These are phyloP conservation scores for Sarcodon aspratus DNA, from an alignment of 768 basidiomycete species.

Conservation along the genomic window DNA sequence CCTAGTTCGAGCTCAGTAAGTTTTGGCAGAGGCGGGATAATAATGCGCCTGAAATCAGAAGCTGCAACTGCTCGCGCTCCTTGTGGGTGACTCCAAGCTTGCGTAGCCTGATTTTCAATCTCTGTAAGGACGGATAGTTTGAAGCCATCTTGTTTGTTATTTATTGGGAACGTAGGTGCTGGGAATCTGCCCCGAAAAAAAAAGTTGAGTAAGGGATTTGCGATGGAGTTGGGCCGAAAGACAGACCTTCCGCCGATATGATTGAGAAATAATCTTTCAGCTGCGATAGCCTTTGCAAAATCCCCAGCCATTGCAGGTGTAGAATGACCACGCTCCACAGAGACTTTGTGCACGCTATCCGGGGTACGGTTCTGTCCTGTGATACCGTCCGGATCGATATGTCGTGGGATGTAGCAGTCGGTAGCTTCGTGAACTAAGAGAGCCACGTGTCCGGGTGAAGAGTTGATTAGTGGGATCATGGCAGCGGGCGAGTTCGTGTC, in stretches of 20 bases:
- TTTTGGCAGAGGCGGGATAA: conserved; percentile 5
- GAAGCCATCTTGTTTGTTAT: conserved; percentile 7
- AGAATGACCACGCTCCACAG: conserved; percentile 65
- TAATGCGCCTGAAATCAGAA: conserved; percentile 30
- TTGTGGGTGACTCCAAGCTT: conserved; percentile 12
- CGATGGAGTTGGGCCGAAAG: neutral
- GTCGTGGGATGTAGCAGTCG: conserved; percentile 53
- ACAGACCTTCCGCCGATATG: conserved; percentile 64
- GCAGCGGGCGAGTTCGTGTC: conserved; percentile 60
- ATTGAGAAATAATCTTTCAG: conserved; percentile 58
- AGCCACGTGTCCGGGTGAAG: conserved; percentile 18
- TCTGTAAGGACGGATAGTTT: conserved; percentile 13
- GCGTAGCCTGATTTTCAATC: conserved; percentile 18
- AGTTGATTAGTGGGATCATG: conserved; percentile 37
- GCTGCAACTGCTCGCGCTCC: conserved; percentile 37
- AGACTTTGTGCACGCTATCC: conserved; percentile 27
- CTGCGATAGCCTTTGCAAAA: conserved; percentile 54
- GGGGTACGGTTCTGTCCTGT: conserved; percentile 26
- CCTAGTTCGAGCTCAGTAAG: neutral
- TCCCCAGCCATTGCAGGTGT: conserved; percentile 67
- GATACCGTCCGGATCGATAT: conserved; percentile 39
- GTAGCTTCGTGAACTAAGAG: conserved; percentile 85
- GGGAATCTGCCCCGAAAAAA: conserved; percentile 11
- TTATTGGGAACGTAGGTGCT: conserved; percentile 6
- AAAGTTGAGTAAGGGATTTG: neutral